A percentile compares a stretch with the other conserved stretches of the same genome.
phyloP scores from a whole-genome alignment of 2,329 filamentous ascomycete species.

The Trichoderma atrobrunneum region DNA sequence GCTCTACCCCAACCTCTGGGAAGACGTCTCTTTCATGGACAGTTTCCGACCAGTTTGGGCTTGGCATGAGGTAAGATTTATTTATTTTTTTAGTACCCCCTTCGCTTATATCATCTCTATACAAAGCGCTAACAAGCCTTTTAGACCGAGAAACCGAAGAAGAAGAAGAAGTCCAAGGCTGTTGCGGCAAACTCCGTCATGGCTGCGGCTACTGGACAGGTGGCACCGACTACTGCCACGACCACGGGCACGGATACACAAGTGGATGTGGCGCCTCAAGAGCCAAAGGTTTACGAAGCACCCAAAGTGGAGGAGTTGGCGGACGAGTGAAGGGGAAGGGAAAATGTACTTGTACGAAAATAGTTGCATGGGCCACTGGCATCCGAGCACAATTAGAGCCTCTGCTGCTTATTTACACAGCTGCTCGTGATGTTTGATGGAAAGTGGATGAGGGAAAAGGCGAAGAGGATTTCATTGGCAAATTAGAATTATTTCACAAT shows the following conservation, averaged over 20 bases:
- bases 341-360: slow-evolving; percentile 5
- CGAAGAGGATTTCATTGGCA: slow-evolving; percentile 1
- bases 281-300: slow-evolving; percentile 44
- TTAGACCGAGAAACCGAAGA: slow-evolving; percentile 42
- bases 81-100: neutral
- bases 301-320: slow-evolving; percentile 54
- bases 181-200: slow-evolving; percentile 43
- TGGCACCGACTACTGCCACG: slow-evolving; percentile 51
- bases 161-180: slow-evolving; percentile 55
- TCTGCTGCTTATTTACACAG: neutral
- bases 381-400: neutral
- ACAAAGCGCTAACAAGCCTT: slow-evolving; percentile 23
- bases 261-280: slow-evolving; percentile 44
- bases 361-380: neutral
- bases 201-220: slow-evolving; percentile 52
- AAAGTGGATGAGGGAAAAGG: neutral
- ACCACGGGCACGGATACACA: slow-evolving; percentile 58
- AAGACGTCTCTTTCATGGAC: slow-evolving; percentile 97
- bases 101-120: neutral
- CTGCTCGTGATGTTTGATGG: neutral
- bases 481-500: slow-evolving; percentile 3
- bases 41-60: slow-evolving; percentile 95
- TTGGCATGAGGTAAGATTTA: slow-evolving; percentile 84
- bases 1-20: slow-evolving; percentile 97
- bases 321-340: slow-evolving; percentile 45